Evolutionary conservation across 2,329 filamentous ascomycete species (phyloP).

Genomic region (Dactylellina sp.): DNA sequence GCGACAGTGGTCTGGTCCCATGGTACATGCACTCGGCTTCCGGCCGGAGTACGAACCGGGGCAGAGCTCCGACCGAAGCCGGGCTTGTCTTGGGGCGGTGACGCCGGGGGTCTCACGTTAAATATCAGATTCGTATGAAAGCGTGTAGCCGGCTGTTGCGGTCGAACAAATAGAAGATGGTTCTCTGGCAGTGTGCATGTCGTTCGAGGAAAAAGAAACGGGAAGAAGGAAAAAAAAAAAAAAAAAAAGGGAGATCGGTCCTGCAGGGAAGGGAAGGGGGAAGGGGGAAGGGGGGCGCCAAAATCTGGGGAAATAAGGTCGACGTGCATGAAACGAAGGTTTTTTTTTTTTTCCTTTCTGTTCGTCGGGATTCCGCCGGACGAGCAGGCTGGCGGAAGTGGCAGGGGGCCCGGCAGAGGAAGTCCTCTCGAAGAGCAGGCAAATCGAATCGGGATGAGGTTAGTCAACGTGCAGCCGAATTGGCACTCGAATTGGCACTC

Average conservation of each 20-base stretch:
- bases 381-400: slow-evolving; percentile 30
- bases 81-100: slow-evolving; percentile 1
- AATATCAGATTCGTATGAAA: too few species aligned
- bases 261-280: slow-evolving; percentile 17
- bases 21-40: slow-evolving; percentile 2
- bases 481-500: too few species aligned
- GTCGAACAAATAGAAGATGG: too few species aligned
- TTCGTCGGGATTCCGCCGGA: slow-evolving; percentile 39
- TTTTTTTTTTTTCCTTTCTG: too few species aligned
- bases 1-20: not conserved
- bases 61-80: slow-evolving; percentile 26
- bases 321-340: slow-evolving; percentile 17
- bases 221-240: slow-evolving; percentile 2
- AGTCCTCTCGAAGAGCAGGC: too few species aligned
- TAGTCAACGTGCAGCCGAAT: too few species aligned
- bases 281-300: slow-evolving; percentile 13
- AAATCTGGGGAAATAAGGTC: slow-evolving; percentile 52
- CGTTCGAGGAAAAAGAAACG: too few species aligned
- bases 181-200: too few species aligned
- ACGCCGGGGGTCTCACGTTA: too few species aligned
- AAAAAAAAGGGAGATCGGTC: not conserved
- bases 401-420: too few species aligned
- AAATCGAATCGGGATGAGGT: too few species aligned
- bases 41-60: not conserved
- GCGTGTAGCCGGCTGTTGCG: too few species aligned